Conservation (phyloP, 1,284 basidiomycete species). For the Trametes pubescens region DNA sequence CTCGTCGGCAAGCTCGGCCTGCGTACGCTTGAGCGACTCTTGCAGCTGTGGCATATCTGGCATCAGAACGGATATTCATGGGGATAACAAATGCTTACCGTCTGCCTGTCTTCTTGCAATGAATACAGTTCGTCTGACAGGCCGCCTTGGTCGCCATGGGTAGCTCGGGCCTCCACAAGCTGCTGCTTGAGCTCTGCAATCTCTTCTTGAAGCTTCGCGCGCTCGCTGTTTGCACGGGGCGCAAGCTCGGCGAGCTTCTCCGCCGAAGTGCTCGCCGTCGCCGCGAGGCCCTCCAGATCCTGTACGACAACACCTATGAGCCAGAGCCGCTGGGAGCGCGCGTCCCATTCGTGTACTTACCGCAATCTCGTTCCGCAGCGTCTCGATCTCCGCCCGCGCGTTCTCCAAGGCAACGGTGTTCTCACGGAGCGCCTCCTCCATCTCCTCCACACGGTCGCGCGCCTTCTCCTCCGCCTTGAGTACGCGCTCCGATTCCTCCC, state of each 20-base stretch:
- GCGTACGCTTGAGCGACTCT: conserved; percentile 40
- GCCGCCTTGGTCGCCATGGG: background rate
- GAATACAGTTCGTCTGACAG: conserved; percentile 24
- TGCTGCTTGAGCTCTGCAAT: conserved; percentile 56
- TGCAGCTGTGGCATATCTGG: conserved; percentile 40
- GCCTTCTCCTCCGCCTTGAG: conserved; percentile 69
- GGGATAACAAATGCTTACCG: conserved; percentile 42
- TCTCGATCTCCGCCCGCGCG: conserved; percentile 92
- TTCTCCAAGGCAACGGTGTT: conserved; percentile 90
- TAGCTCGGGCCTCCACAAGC: conserved; percentile 20
- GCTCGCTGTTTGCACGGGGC: conserved; percentile 55
- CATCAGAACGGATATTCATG: background rate
- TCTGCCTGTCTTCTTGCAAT: conserved; percentile 46
- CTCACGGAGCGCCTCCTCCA: conserved; percentile 90
- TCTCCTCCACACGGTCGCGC: conserved; percentile 75
- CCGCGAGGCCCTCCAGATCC: conserved; percentile 60
- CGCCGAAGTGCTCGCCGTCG: conserved; percentile 42
- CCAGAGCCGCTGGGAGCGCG: no score
- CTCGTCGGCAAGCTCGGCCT: conserved; percentile 49
- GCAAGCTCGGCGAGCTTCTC: conserved; percentile 48
- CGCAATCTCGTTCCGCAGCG: conserved; percentile 76
- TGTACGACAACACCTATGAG: conserved; percentile 34
- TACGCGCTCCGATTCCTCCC: conserved; percentile 70
- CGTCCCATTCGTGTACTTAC: conserved; percentile 54
- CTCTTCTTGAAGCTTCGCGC: conserved; percentile 57